A percentile compares a stretch with the other conserved stretches of the same genome.
Evolutionary conservation across 75 land plant species (phyloP).

Genomic region (Pseudotsuga menziesii): DNA sequence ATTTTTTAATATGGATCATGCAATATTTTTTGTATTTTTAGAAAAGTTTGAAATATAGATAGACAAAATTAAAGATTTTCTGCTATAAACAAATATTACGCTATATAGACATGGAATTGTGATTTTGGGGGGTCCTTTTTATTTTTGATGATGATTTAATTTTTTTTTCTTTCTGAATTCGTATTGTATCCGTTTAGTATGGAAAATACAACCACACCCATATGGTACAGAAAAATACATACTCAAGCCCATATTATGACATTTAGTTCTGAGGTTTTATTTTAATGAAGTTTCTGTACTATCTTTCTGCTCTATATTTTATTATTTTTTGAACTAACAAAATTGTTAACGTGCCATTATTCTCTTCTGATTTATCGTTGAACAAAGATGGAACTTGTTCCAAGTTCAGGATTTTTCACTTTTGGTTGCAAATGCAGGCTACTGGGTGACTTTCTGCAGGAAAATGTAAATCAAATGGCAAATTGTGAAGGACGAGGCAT

Average conservation of each 20-base stretch:
- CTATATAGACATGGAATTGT: too few species aligned
- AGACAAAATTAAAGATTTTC: too few species aligned
- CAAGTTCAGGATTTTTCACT: not conserved
- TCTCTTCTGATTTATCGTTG: not conserved
- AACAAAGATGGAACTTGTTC: not conserved
- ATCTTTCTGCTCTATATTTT: not conserved
- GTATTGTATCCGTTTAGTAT: too few species aligned
- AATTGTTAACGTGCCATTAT: not conserved
- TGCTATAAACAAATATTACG: too few species aligned
- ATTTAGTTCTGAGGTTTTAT: not conserved
- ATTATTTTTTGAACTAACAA: not conserved
- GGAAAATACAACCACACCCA: too few species aligned
- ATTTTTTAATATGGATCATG: too few species aligned
- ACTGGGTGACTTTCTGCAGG: not conserved
- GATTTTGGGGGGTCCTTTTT: too few species aligned
- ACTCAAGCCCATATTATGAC: not conserved
- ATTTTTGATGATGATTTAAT: too few species aligned
- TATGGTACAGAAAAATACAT: too few species aligned
- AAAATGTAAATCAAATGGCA: not conserved
- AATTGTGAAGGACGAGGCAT: not conserved
- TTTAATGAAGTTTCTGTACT: not conserved
- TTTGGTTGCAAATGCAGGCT: not conserved
- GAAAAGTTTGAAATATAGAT: too few species aligned
- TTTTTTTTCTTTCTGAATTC: too few species aligned
- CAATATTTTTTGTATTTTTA: too few species aligned